These are phyloP conservation scores for Thymus quinquecostatus DNA, from an alignment of 257 asterid species.

Conservation along the genomic window DNA sequence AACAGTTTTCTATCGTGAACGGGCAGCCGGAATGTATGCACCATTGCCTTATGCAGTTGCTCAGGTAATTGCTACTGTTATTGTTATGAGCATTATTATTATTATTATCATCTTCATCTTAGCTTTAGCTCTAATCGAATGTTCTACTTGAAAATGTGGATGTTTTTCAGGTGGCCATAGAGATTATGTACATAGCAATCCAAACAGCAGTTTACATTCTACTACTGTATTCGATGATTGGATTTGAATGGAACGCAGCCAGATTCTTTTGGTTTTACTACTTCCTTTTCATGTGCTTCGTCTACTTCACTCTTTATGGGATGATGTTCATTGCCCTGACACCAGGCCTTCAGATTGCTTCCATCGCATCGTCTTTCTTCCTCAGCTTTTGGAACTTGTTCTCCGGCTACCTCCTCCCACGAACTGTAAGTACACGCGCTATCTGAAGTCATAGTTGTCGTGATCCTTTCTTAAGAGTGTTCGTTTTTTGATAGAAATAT, in stretches of 20 bases:
- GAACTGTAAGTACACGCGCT: constrained; percentile 25
- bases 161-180: constrained; percentile 53
- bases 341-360: constrained; percentile 45
- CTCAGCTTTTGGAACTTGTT: constrained; percentile 59
- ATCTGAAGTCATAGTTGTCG: too few species aligned
- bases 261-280: constrained; percentile 56
- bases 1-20: constrained; percentile 46
- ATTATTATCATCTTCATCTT: too few species aligned
- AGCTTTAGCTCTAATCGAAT: too few species aligned
- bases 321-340: constrained; percentile 70
- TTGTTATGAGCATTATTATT: too few species aligned
- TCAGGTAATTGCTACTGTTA: constrained; percentile 31
- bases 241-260: constrained; percentile 48
- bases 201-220: constrained; percentile 45
- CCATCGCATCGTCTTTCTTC: constrained; percentile 44
- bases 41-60: constrained; percentile 45
- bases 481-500: too few species aligned
- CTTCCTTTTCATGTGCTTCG: constrained; percentile 48
- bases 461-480: too few species aligned
- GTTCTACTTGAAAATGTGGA: too few species aligned
- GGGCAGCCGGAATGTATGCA: constrained; percentile 52
- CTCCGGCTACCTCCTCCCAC: constrained; percentile 54
- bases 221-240: constrained; percentile 57
- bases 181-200: constrained; percentile 44
- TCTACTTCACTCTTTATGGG: constrained; percentile 53